Base-by-base conservation (phyloP, 306 rosid species). In the Castanospermum australe region DNA sequence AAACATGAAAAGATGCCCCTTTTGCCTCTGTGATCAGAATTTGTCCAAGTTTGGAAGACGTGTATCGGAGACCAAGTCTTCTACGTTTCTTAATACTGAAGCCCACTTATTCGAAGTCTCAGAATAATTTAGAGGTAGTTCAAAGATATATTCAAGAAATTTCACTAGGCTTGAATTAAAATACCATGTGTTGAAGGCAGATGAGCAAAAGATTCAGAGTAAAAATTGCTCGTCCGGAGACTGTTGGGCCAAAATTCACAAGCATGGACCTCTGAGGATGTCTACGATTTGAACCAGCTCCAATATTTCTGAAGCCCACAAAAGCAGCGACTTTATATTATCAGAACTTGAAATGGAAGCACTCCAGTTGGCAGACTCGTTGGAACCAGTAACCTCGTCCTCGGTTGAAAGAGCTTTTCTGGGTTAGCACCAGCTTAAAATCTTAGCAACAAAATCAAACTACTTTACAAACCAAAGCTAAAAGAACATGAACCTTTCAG, bases 341-440 rank as follows among this genome's bases (percentile, higher is more conserved):
- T 12, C 36, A 62, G 71, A 57, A 18, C 74, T 52, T 54, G 72
- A 83, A 57, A 68, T 76, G 76, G 77, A 50, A 78, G 67, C 77
- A 63, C 54, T 59, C 50, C 69, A 73, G 24, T 52, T 41, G 68
- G 8, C 61, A 38, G 39, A 63, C 35, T 48, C 35, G 63, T 36
- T 73, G 69, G 20, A 63, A 33, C n/a, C 25, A 44, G 20, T 41
- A 72, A n/a, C n/a, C n/a, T n/a, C n/a, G n/a, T n/a, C 76, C 82
- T 62, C 71, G 59, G 66, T 62, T 35, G 79, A 36, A 62, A 67
- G 48, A 66, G 48, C 71, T 66, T 67, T 59, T 74, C 35, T 45
- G 81, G 77, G 79, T 55, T n/a, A 48, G 35, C 47, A 73, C 68
- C 71, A 42, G 36, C 82, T 64, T 30, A 36, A 39, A 75, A 48